These are phyloP conservation scores for Citrus cavaleriei DNA, from an alignment of 345 rosid genomes.

Conservation along the genomic window DNA sequence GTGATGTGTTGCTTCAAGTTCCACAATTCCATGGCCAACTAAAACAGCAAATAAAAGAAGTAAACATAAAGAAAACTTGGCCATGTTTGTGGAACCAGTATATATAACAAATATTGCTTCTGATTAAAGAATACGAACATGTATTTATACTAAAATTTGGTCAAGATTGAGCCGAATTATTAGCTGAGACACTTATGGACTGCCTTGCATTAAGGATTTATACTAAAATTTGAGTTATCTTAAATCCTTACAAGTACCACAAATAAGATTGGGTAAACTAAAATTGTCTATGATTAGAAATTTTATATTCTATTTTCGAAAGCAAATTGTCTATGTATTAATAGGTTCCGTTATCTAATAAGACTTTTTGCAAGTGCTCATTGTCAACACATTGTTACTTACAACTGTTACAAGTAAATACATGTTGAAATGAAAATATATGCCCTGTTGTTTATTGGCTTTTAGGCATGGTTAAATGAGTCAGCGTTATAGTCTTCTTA, in stretches of 20 bases:
- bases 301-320: neutral
- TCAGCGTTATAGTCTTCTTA: no score
- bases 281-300: neutral
- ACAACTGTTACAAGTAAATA: no score
- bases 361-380: neutral
- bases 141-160: neutral
- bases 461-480: no score
- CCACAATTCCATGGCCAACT: constrained; percentile 17
- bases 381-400: no score
- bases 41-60: constrained; percentile 18
- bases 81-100: constrained; percentile 5
- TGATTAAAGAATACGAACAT: neutral
- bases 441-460: no score
- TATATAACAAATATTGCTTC: neutral
- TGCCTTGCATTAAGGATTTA: neutral
- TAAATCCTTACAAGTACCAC: neutral
- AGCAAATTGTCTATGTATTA: neutral
- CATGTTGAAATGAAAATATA: no score
- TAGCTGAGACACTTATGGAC: neutral
- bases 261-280: neutral
- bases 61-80: constrained; percentile 2
- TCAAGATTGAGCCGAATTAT: neutral
- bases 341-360: neutral
- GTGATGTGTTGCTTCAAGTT: constrained; percentile 37
- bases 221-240: neutral